Evolutionary conservation across 2,329 filamentous ascomycete species (phyloP).

Genomic region (Emmonsiellopsis sp.): DNA sequence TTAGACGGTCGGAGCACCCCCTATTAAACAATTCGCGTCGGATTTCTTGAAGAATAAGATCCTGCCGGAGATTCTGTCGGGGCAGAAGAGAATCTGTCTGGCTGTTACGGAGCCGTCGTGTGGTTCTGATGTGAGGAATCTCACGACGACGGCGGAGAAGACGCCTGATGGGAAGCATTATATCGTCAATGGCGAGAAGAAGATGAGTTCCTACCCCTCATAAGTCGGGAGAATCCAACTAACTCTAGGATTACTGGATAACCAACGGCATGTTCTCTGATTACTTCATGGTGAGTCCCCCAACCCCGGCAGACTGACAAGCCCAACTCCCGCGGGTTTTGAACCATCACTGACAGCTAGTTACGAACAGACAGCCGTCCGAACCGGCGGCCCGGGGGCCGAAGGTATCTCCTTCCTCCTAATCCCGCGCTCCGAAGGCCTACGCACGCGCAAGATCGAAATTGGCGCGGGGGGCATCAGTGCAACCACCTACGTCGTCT

Average conservation of each 20-base stretch:
- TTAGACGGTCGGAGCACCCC: constrained; percentile 1
- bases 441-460: constrained; percentile 1
- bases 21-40: constrained; percentile 1
- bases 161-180: neutral
- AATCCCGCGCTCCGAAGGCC: neutral
- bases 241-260: neutral
- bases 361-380: neutral
- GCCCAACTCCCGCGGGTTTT: neutral
- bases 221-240: neutral
- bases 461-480: neutral
- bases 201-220: neutral
- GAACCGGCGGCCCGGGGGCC: constrained; percentile 1
- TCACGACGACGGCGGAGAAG: constrained; percentile 1
- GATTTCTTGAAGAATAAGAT: neutral
- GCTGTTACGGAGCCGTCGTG: constrained; percentile 1
- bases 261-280: constrained; percentile 2
- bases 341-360: neutral
- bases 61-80: constrained; percentile 1
- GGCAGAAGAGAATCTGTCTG: constrained; percentile 1
- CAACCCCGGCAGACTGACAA: neutral
- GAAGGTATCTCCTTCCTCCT: constrained; percentile 2
- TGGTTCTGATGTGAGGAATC: constrained; percentile 2
- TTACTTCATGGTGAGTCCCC: constrained; percentile 1
- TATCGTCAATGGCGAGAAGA: constrained; percentile 4
- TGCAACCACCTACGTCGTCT: constrained; percentile 24